Conservation (phyloP, 176 grass and related monocot species). For the Pontederia crassipes region DNA sequence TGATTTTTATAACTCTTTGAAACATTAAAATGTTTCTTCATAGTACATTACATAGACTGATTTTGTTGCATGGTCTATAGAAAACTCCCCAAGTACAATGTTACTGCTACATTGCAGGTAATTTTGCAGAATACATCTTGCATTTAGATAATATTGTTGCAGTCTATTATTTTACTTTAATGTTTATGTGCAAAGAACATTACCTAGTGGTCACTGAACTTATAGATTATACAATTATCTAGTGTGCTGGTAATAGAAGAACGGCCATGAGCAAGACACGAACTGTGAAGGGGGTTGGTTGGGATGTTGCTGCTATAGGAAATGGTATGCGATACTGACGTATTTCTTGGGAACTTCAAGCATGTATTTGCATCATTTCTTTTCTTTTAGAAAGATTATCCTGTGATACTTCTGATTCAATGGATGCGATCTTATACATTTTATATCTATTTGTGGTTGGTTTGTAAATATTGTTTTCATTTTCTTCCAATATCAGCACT, state of each 20-base stretch:
- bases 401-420: too few relatives aligned
- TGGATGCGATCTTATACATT: too few relatives aligned
- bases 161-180: background rate
- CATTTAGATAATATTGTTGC: background rate
- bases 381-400: background rate
- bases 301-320: conserved; percentile 86
- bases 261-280: conserved; percentile 82
- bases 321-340: conserved; percentile 40
- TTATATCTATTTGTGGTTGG: too few relatives aligned
- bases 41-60: conserved; percentile 21
- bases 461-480: too few relatives aligned
- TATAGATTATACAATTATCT: too few relatives aligned
- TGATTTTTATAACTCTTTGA: background rate
- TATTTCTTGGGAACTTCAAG: background rate
- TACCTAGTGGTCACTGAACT: too few relatives aligned
- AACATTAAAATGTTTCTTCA: background rate
- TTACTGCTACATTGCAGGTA: conserved; percentile 91
- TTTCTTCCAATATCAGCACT: too few relatives aligned
- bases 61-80: conserved; percentile 31
- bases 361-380: background rate
- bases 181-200: too few relatives aligned
- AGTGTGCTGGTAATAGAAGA: conserved; percentile 97
- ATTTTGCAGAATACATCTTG: background rate
- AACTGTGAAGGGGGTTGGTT: conserved; percentile 93
- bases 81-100: conserved; percentile 81